Percentiles rank a stretch among this genome's conserved stretches.
Conservation (phyloP, 306 rosid species). For the Alnus rubra region DNA sequence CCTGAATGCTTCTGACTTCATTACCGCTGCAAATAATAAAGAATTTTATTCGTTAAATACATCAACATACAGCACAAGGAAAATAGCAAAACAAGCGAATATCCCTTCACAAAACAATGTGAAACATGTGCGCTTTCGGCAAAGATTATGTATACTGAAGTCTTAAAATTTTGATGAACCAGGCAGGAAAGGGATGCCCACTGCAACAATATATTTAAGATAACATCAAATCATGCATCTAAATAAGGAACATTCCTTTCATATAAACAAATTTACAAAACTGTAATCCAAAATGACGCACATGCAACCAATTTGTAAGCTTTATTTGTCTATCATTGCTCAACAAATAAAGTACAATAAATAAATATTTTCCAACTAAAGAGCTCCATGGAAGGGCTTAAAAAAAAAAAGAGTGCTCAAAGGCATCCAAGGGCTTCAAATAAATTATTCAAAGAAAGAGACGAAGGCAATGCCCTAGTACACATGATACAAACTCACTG, state of each 20-base stretch:
- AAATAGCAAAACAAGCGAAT: not conserved
- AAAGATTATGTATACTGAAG: not conserved
- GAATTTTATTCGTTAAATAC: constrained; percentile 11
- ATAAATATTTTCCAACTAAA: not conserved
- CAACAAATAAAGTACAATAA: not conserved
- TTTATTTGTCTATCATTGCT: not conserved
- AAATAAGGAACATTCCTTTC: not conserved
- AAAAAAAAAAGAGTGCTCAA: no score
- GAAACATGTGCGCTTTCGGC: not conserved
- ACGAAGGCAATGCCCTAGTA: no score
- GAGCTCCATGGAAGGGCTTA: no score
- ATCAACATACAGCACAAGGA: not conserved
- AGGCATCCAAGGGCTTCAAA: no score
- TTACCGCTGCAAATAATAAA: constrained; percentile 63
- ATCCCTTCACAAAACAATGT: not conserved
- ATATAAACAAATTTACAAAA: not conserved
- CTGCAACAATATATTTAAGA: not conserved
- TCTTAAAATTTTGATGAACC: not conserved
- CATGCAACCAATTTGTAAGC: not conserved
- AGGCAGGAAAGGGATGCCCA: not conserved
- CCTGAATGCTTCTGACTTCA: constrained; percentile 84
- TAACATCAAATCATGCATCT: not conserved
- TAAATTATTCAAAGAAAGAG: no score
- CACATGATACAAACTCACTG: no score
- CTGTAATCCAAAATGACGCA: not conserved